phyloP scores from a whole-genome alignment of 148 eudicot species.

The Pouteria glomerata region DNA sequence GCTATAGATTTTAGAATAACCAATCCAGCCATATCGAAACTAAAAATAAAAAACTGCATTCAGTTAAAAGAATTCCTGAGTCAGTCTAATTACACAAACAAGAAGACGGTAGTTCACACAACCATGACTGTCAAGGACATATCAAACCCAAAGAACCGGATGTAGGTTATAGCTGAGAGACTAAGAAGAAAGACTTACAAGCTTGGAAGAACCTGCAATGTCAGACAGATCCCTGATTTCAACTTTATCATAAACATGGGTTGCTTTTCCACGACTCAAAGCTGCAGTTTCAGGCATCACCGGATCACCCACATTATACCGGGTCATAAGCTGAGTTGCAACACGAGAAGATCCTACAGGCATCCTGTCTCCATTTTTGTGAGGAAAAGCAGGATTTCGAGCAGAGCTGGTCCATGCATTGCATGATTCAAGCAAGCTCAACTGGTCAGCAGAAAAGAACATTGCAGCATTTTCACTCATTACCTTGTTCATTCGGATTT shows the following conservation, averaged over 20 bases:
- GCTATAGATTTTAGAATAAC: not conserved
- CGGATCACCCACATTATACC: slow-evolving; percentile 22
- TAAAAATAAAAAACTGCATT: not conserved
- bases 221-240: slow-evolving; percentile 30
- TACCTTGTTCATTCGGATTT: slow-evolving; percentile 42
- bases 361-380: slow-evolving; percentile 16
- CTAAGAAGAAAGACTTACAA: slow-evolving; percentile 32
- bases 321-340: slow-evolving; percentile 29
- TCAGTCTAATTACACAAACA: not conserved
- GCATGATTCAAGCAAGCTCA: slow-evolving; percentile 23
- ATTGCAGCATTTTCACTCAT: slow-evolving; percentile 41
- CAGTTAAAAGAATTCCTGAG: not conserved
- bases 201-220: slow-evolving; percentile 23
- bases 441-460: slow-evolving; percentile 24
- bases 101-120: no score
- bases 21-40: not conserved
- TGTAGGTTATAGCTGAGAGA: not conserved
- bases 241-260: slow-evolving; percentile 25
- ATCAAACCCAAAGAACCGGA: not conserved
- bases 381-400: slow-evolving; percentile 22
- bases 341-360: slow-evolving; percentile 23
- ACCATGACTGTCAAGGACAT: no score
- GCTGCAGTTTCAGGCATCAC: slow-evolving; percentile 36
- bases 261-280: slow-evolving; percentile 30
- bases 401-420: slow-evolving; percentile 28